A percentile compares a stretch with the other conserved stretches of the same genome.
Evolutionary conservation across 345 rosid species (phyloP).

Genomic region (Citrus glauca): DNA sequence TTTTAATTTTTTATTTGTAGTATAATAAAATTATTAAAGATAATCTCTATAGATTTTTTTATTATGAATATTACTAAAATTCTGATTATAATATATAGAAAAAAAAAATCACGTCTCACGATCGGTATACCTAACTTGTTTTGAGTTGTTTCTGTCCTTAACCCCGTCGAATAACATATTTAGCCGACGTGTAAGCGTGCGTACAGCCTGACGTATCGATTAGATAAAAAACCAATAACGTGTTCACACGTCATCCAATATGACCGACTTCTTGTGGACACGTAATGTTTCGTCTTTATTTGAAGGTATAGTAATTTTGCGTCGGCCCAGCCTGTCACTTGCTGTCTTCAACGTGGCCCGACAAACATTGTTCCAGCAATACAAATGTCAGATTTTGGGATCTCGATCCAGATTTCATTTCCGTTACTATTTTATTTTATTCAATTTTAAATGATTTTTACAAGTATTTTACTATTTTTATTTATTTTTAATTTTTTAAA

Average conservation of each 20-base stretch:
- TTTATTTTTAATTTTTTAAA: background rate
- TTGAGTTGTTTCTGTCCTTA: too few relatives aligned
- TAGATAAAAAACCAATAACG: background rate
- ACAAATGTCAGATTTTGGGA: background rate
- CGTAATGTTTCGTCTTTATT: background rate
- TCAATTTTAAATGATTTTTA: background rate
- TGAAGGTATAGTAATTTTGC: background rate
- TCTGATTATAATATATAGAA: too few relatives aligned
- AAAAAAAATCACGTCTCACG: too few relatives aligned
- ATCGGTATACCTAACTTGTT: too few relatives aligned
- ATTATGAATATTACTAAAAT: too few relatives aligned
- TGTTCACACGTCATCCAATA: background rate
- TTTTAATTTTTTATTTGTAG: too few relatives aligned
- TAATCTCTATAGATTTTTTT: too few relatives aligned
- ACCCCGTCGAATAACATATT: too few relatives aligned
- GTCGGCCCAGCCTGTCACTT: slow-evolving; percentile 1
- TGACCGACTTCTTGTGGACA: background rate
- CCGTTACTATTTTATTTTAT: background rate
- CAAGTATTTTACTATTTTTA: background rate
- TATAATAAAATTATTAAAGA: too few relatives aligned
- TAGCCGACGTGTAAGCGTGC: too few relatives aligned
- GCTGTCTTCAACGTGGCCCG: slow-evolving; percentile 1
- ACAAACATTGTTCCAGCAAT: background rate
- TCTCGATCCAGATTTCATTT: background rate
- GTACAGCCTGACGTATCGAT: too few relatives aligned